Evolutionary conservation across 345 rosid genomes (phyloP), one percentile per base, ranked within the genome.

Genomic region (Salix udensis): DNA sequence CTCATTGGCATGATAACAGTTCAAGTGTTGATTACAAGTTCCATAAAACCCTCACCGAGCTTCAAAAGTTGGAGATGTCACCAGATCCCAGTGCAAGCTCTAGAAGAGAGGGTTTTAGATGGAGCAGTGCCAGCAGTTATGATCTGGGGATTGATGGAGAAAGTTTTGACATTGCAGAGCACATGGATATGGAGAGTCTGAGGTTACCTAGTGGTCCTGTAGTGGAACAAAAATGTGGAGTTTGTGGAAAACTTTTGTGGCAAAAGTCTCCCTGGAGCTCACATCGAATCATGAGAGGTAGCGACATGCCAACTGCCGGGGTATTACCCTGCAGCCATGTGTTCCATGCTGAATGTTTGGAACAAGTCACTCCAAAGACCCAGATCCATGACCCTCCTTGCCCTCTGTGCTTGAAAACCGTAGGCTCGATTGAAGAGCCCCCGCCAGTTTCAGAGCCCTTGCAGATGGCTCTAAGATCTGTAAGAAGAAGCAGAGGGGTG

Each of bases 221-320:
- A 55, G 67, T 72, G 13, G 84, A 85, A 52, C 87, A 89, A 28
- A 94, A 86, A 78, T 94, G 98, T 46, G 92, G 91, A 46, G 83
- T 91, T 76, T 94, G 98, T 76, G 85, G 86, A 50, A 94, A 90
- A 66, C 83, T 85, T 37, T 58, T 92, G 77, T 85, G 82, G 74
- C 93, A 92, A 78, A 94, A 82, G 75, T 94, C 98, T 7, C 97
- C 97, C 26, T 94, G 98, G 97, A 85, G 94, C 77, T 89, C 97
- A 2, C 82, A 87, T 58, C 89, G 94, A 61, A 89, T 91, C 61
- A 36, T 94, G 82, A 90, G 92, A 85, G 86, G 90, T 50, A 70
- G 87, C 39, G 97, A 92, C 82, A 87, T 91, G 95, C 97, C 97
- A 36, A 79, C 78, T 37, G 88, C 97, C 48, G 97, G 97, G 34